phyloP scores from a whole-genome alignment of 2,329 filamentous ascomycete genomes.

The Lasiodiplodia citricola region DNA sequence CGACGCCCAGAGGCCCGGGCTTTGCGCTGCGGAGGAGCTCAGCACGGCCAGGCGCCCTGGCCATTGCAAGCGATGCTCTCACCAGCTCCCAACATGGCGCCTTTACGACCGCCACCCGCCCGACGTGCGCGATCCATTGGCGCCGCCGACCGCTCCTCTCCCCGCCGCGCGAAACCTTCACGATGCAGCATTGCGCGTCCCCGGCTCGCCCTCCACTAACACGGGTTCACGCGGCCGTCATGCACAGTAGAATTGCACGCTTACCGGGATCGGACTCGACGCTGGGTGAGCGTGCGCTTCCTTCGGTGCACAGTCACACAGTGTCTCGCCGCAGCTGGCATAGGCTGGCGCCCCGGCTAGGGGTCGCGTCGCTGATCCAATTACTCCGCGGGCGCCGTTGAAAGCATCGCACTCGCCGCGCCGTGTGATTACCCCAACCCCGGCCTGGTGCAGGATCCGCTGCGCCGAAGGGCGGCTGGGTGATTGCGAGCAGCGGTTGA shows the following conservation, averaged over 20 bases:
- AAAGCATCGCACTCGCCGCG: conserved; percentile 2
- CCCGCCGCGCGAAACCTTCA: background rate
- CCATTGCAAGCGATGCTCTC: conserved; percentile 6
- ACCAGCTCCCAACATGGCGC: conserved; percentile 15
- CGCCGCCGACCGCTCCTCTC: background rate
- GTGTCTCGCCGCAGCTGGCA: conserved; percentile 16
- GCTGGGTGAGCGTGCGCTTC: background rate
- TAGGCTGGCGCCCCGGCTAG: conserved; percentile 7
- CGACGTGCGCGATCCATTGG: background rate
- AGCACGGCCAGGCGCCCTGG: conserved; percentile 14
- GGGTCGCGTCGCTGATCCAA: conserved; percentile 7
- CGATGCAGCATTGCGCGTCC: conserved; percentile 21
- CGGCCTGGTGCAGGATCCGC: background rate
- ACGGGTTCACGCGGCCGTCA: conserved; percentile 16
- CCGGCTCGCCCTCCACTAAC: background rate
- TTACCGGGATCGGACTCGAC: conserved; percentile 15
- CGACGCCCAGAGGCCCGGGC: conserved; percentile 7
- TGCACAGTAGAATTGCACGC: conserved; percentile 3
- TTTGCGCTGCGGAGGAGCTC: conserved; percentile 8
- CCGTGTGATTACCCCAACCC: background rate
- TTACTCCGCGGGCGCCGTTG: conserved; percentile 11
- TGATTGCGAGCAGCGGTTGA: conserved; percentile 10
- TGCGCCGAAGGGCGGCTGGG: conserved; percentile 8
- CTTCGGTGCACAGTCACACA: conserved; percentile 6
- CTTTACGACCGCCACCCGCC: background rate